Evolutionary conservation across 352 stramenopile species (phyloP), one percentile per base, ranked within the genome.

Genomic region (Phytophthora sp.): DNA sequence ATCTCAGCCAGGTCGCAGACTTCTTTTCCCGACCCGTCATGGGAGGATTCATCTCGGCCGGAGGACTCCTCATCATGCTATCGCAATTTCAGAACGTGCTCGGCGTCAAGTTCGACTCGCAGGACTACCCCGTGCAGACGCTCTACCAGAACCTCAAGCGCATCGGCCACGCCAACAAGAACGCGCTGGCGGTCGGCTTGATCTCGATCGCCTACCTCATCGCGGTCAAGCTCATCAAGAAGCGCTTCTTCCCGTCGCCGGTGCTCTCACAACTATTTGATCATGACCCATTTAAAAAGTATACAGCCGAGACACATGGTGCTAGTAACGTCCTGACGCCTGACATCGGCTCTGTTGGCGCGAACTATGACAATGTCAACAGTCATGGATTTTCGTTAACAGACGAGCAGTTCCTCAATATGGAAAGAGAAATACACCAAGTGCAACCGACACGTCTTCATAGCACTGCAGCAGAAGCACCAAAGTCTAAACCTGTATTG

Each of bases 11-110:
- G 43, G 72, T 97, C 38, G 87, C 86, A 11, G 87, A 90, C 49
- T 96, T 98, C 66, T 84, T 97, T 58, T 91, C 82, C 3, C 81
- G 95, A 46, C 87, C 91, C 1, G 90, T 98, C 50, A 83, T 97
- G 62, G 89, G 84, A 6, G 91, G 91, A 35, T 98, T 98, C 73
- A 96, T 94, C 39, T 94, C 82, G 11, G 91, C 76, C 30, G 88
- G 86, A 5, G 87, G 88, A 18, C 74, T 98, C 41, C 84, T 97
- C 39, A 98, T 98, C 75, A 89, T 82, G 24, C 76, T 93, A n/a
- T 93, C 85, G 12, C 89, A 98, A 69, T 52, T 97, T 9, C 87
- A 86, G 42, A 88, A 88, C 55, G 79, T 88, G 51, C 74, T 97
- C 32, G 84, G 82, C 15, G 74, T 96, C 57, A 79, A 56, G 32